Evolutionary conservation across 2,329 filamentous ascomycete species (phyloP), one percentile per base, ranked within the genome.

Genomic region (Pseudogymnoascus sp.): DNA sequence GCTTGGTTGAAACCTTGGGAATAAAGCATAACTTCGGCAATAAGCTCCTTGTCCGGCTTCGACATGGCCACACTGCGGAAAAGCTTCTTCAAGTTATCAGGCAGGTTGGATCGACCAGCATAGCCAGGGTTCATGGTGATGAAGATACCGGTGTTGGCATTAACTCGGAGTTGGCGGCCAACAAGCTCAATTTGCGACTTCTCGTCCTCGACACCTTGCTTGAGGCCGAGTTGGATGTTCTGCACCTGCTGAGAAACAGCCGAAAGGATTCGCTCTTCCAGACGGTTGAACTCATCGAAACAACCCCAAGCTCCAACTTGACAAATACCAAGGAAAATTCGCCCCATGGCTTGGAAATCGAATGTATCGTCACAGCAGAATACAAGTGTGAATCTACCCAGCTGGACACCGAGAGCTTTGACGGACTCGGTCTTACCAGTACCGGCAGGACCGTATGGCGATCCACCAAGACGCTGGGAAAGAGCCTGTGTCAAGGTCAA

Each of bases 111-210:
- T 75, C 94, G 90, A 62, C 94, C 94, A 60, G 94, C 94, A 76
- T 99, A 99, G 59, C 94, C 94, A 73, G 94, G 94, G 74, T 99
- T 99, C 95, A 99, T 99, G 38, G 94, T 99, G 73, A 99, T 99
- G 79, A 99, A 99, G 72, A 99, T 94, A 68, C 94, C 94, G 58
- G 95, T 97, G 72, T 97, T 96, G 64, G 83, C 81, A 70, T 96
- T 95, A 67, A 99, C 94, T 65, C 82, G 85, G 57, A 99, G 82
- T 68, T 95, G 91, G 61, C 94, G 89, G 57, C 93, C 93, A 60
- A 97, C 89, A 18, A 99, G 80, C 73, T 99, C 94, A 68, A 99
- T 97, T 71, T 97, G 89, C 1, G 91, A 81, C 72, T 90, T 91
- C 6, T 88, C 84, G 68, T 97, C 90, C 61, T 91, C 86, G 6